Base-by-base conservation (phyloP, 768 basidiomycete genomes). In the Cytidiella melzeri region DNA sequence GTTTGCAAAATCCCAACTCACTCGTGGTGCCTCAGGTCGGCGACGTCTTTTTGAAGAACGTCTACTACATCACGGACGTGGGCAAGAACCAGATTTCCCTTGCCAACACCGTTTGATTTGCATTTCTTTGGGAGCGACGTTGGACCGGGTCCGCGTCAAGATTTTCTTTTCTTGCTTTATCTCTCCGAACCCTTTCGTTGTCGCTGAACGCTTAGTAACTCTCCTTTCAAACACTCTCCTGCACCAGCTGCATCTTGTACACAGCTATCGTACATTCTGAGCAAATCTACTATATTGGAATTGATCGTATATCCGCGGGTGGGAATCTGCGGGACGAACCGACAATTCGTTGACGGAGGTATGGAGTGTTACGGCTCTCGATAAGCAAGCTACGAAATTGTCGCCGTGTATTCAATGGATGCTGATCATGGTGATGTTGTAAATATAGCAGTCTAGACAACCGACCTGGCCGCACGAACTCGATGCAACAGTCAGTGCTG, bases 31-130 rank as follows among this genome's bases (percentile, higher is more conserved):
- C 62, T 68, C 58, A 76, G 47, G 70, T 84, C 28, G 85, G 85
- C 24, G 87, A 84, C 55, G 81, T 81, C 21, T 87, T 87, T 72
- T 67, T 87, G 59, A 87, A 87, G 75, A 88, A 85, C 57, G 84
- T 73, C 0, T 86, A 85, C 62, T 82, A 83, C 62, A 83, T 83
- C 5, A 81, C 77, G 10, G 70, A 88, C 55, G 76, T 78, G 12
- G 62, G 53, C 10, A 73, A 73, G 56, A 83, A 86, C 61, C 68
- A 73, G 36, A 69, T 87, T 26, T 78, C 73, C 21, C 72, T 87
- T 51, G 83, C 83, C 20, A 73, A 77, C 57, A 70, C 80, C 46
- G 67, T 69, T 10, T 73, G 63, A 54, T 43, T 48, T 23, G 18
- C 11, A 41, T 4, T 41, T 23, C 47, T 28, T 24, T 11, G 21